Evolutionary conservation across 768 basidiomycete species (phyloP).

Genomic region (Suillus paluster): DNA sequence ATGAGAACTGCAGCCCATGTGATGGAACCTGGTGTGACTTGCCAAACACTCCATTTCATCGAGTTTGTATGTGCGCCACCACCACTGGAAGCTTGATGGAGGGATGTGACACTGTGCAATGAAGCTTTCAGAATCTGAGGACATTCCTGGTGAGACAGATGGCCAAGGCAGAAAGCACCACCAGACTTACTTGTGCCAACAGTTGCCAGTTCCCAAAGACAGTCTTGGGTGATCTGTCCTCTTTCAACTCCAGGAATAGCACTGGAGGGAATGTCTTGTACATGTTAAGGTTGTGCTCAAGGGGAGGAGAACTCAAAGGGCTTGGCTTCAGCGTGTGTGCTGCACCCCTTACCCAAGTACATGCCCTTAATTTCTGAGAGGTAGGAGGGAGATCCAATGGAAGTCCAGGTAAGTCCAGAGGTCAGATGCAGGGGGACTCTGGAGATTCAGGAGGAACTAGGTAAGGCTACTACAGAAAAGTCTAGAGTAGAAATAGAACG

Average conservation of each 20-base stretch:
- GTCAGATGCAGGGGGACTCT: no score
- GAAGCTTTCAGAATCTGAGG: neutral
- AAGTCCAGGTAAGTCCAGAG: no score
- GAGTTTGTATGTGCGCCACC: slow-evolving; percentile 3
- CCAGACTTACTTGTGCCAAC: neutral
- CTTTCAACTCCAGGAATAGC: neutral
- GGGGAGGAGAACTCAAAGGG: no score
- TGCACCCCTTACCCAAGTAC: no score
- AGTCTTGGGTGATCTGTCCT: neutral
- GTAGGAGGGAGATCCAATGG: no score
- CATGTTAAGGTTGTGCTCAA: no score
- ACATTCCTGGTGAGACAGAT: neutral
- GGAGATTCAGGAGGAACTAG: no score
- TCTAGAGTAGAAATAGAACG: no score
- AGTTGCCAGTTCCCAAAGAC: neutral
- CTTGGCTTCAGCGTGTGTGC: no score
- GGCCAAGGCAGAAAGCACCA: neutral
- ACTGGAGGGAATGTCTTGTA: neutral
- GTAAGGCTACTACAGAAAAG: no score
- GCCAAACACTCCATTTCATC: neutral
- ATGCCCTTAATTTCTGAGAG: no score
- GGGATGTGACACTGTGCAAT: neutral
- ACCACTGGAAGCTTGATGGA: neutral
- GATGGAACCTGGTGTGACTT: neutral
- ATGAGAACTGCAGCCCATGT: slow-evolving; percentile 4